A percentile compares a stretch with the other conserved stretches of the same genome.
Conservation (phyloP, 305 asterid species). For the Stenogyne calaminthoides region DNA sequence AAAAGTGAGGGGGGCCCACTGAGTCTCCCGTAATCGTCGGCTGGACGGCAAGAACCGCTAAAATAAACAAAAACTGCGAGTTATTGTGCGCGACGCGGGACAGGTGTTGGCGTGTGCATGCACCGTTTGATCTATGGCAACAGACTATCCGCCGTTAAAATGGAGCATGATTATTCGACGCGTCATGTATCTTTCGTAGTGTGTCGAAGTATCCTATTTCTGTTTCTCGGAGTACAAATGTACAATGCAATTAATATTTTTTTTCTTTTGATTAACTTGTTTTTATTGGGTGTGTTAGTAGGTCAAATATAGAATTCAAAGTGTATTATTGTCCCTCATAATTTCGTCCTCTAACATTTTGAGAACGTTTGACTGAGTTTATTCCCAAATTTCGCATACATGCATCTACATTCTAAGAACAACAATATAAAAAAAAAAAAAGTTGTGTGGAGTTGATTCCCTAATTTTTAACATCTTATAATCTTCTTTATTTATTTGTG, state of each 20-base stretch:
- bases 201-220: not conserved
- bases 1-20: slow-evolving; percentile 54
- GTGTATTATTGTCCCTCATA: not conserved
- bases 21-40: slow-evolving; percentile 95
- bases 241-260: slow-evolving; percentile 2
- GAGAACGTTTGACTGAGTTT: not conserved
- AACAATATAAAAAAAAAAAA: no score
- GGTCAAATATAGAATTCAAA: not conserved
- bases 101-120: slow-evolving; percentile 24
- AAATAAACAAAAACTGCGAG: slow-evolving; percentile 37
- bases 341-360: not conserved
- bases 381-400: no score
- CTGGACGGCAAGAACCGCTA: slow-evolving; percentile 81
- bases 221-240: slow-evolving; percentile 4
- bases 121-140: slow-evolving; percentile 15
- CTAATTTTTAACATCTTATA: no score
- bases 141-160: not conserved
- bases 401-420: no score
- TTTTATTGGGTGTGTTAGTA: not conserved
- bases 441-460: no score
- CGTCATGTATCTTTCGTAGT: not conserved
- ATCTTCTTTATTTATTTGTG: no score
- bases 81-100: slow-evolving; percentile 29
- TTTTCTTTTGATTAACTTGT: not conserved
- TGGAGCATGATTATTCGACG: not conserved